These are phyloP conservation scores for Intubia oerlemansii DNA, from an alignment of 2,329 filamentous ascomycete species.

Conservation along the genomic window DNA sequence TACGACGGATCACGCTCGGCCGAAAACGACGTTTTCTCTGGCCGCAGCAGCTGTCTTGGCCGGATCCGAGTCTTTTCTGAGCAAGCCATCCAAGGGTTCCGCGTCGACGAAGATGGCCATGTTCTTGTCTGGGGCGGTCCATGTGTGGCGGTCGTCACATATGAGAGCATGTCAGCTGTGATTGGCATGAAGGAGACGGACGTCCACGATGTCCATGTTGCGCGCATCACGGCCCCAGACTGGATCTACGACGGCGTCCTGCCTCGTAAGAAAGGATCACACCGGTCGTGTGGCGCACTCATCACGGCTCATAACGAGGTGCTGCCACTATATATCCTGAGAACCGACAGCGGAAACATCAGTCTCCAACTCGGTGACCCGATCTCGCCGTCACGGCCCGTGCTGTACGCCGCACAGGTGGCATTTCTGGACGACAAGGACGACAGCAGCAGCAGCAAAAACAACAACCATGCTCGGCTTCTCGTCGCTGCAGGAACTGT, in stretches of 20 bases:
- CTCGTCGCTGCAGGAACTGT: conserved; percentile 77
- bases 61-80: conserved; percentile 34
- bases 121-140: conserved; percentile 52
- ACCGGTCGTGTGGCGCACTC: conserved; percentile 25
- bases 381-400: conserved; percentile 51
- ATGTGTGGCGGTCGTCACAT: conserved; percentile 24
- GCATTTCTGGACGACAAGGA: conserved; percentile 30
- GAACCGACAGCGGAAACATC: no score
- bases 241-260: conserved; percentile 57
- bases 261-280: conserved; percentile 13
- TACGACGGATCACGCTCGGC: no score
- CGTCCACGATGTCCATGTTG: no score
- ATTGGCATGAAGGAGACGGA: no score
- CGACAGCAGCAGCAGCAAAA: neutral
- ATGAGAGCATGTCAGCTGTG: no score
- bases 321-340: no score
- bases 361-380: no score
- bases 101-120: conserved; percentile 15
- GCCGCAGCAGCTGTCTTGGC: conserved; percentile 11
- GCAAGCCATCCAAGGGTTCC: conserved; percentile 58
- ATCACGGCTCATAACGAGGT: conserved; percentile 81
- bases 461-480: conserved; percentile 19
- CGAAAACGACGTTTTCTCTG: no score
- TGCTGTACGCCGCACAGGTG: conserved; percentile 70
- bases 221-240: conserved; percentile 32